These are phyloP conservation scores for Protomyces gravidus DNA, from an alignment of 1,139 yeast genomes.

Conservation along the genomic window DNA sequence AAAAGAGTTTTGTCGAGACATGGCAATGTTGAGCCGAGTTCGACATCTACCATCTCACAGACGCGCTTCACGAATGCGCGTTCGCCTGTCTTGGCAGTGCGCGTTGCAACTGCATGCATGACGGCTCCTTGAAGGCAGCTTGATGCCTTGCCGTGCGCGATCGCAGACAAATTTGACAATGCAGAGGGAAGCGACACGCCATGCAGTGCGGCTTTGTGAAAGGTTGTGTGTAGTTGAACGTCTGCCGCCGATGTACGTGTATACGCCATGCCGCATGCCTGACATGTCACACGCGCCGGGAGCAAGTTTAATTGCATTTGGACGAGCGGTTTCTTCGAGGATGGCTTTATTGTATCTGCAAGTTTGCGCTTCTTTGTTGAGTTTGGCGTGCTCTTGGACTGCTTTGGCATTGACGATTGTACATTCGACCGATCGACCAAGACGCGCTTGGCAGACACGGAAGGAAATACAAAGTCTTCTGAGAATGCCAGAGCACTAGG, in stretches of 20 bases:
- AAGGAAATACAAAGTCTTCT: too few species aligned
- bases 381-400: background rate
- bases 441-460: too few species aligned
- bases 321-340: slow-evolving; percentile 10
- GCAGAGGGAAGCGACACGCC: slow-evolving; percentile 3
- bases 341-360: background rate
- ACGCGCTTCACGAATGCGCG: background rate
- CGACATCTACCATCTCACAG: slow-evolving; percentile 16
- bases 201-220: slow-evolving; percentile 8
- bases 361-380: background rate
- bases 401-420: background rate
- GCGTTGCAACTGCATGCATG: background rate
- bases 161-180: background rate
- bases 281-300: slow-evolving; percentile 23
- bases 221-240: slow-evolving; percentile 6
- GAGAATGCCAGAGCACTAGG: background rate
- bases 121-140: background rate
- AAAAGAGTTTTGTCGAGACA: background rate
- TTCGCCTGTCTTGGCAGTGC: background rate
- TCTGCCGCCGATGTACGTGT: slow-evolving; percentile 10
- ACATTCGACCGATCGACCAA: background rate
- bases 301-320: slow-evolving; percentile 23
- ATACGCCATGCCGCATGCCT: slow-evolving; percentile 24
- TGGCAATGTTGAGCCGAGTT: slow-evolving; percentile 16
- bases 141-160: too few species aligned